These are phyloP conservation scores for Rostrohypoxylon terebratum DNA, from an alignment of 495 filamentous ascomycete species.

Conservation along the genomic window DNA sequence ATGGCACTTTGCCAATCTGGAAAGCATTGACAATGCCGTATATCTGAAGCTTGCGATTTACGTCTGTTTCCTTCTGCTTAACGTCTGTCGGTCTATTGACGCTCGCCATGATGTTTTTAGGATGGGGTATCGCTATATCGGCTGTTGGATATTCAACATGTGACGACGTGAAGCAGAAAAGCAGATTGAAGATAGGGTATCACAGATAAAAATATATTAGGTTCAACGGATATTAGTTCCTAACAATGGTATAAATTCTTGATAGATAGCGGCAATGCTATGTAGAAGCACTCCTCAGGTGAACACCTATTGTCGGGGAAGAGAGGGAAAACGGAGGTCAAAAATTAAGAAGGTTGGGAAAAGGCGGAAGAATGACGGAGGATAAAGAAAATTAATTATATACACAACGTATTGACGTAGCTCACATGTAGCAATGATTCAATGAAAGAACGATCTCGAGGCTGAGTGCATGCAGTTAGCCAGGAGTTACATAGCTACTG, in stretches of 20 bases:
- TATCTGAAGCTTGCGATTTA: slow-evolving; percentile 93
- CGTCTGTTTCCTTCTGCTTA: slow-evolving; percentile 72
- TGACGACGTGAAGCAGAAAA: slow-evolving; percentile 15
- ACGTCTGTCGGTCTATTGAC: slow-evolving; percentile 75
- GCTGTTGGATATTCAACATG: neutral
- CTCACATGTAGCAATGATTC: slow-evolving; percentile 37
- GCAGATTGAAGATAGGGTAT: slow-evolving; percentile 34
- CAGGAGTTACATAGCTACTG: slow-evolving; percentile 6
- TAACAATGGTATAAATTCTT: slow-evolving; percentile 17
- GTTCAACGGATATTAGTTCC: slow-evolving; percentile 1
- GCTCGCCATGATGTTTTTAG: slow-evolving; percentile 45
- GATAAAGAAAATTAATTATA: slow-evolving; percentile 31
- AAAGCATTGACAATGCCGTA: slow-evolving; percentile 94
- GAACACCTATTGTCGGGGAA: neutral
- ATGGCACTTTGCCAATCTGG: slow-evolving; percentile 88
- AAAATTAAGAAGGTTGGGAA: slow-evolving; percentile 6
- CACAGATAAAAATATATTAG: slow-evolving; percentile 30
- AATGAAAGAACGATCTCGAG: slow-evolving; percentile 26
- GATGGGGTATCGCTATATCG: slow-evolving; percentile 27
- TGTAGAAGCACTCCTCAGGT: neutral
- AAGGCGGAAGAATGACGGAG: too few relatives aligned
- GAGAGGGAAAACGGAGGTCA: neutral
- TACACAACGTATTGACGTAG: slow-evolving; percentile 40
- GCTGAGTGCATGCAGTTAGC: slow-evolving; percentile 38
- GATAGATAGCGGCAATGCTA: slow-evolving; percentile 17